phyloP scores from a whole-genome alignment of 768 basidiomycete genomes.

The Phlebiopsis gigantea region DNA sequence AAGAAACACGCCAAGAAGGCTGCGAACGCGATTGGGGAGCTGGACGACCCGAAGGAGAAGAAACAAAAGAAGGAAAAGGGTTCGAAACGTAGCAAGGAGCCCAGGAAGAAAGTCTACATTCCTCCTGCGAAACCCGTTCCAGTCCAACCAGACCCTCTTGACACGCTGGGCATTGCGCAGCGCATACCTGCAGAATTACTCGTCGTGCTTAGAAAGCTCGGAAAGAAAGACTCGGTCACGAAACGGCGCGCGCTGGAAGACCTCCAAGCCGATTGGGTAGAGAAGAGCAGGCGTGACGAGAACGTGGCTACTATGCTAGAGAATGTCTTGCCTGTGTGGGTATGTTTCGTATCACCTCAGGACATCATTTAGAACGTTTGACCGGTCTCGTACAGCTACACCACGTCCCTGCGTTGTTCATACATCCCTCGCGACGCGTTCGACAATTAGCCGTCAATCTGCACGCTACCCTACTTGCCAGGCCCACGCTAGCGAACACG shows the following conservation, averaged over 20 bases:
- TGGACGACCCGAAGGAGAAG: conserved; percentile 26
- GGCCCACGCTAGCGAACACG: conserved; percentile 39
- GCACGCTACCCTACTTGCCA: conserved; percentile 61
- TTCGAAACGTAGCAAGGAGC: conserved; percentile 56
- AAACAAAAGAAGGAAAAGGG: conserved; percentile 50
- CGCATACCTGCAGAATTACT: conserved; percentile 76
- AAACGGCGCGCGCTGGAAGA: conserved; percentile 85
- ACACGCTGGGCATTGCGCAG: conserved; percentile 73
- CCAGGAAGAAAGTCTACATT: conserved; percentile 80
- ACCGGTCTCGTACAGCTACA: conserved; percentile 53
- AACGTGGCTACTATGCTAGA: conserved; percentile 35
- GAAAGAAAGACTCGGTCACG: conserved; percentile 88
- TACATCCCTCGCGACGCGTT: conserved; percentile 76
- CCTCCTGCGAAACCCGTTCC: conserved; percentile 78
- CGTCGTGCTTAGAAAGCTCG: conserved; percentile 72
- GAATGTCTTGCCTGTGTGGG: conserved; percentile 87
- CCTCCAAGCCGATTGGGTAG: conserved; percentile 63
- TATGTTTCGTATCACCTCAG: conserved; percentile 34
- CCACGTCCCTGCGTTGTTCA: conserved; percentile 75
- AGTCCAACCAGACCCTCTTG: conserved; percentile 77
- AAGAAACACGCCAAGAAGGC: conserved; percentile 90
- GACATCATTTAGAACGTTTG: not conserved
- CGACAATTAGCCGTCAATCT: conserved; percentile 54
- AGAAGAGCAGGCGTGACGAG: conserved; percentile 40
- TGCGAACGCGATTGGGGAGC: conserved; percentile 30